Evolutionary conservation across 176 grass and related monocot species (phyloP), one percentile per base, ranked within the genome.

Genomic region (Oryza meridionalis): DNA sequence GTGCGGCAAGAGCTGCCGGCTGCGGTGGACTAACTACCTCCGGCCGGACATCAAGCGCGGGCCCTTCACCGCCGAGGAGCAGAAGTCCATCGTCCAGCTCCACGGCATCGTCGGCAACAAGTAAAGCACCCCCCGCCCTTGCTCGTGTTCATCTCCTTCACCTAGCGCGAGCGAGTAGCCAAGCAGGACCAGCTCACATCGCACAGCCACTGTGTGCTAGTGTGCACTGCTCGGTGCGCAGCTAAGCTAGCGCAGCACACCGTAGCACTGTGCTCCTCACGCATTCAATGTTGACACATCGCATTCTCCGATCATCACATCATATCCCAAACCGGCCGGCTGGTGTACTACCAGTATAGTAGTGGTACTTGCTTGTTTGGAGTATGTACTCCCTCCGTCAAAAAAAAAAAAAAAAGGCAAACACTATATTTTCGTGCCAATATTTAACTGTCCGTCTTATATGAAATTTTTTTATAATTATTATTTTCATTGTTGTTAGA

Each of bases 101-200:
- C 96, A 98, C 82, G 96, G 80, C 87, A 98, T 98, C 86, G 93
- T 98, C 42, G 96, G 96, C 69, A 98, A 98, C 93, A 98, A 93
- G 96, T 98, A 87, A 87, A 85, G 80, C 2, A 14, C 55, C 65
- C 37, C 65, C 26, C 24, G 4, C 9, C 4, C 19, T 40, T 38
- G 35, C 82, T 59, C 27, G 51, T 47, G 31, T 69, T 47, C 82
- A 3, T n/a, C 55, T n/a, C 16, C 35, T 24, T 9, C 58, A 14
- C 58, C 76, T 17, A 29, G 24, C 47, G 15, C 49, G 11, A 55
- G 2, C 14, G 9, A 26, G 24, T 43, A 27, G 44, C 76, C 9
- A n/a, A 24, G 55, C n/a, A 31, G 29, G 29, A 33, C 58, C 44
- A 53, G 64, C 74, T 70, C 14, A 11, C 72, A 76, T 72, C 59